Percentiles rank a stretch among this genome's conserved stretches.
Conservation (phyloP, 2,329 filamentous ascomycete species). For the Emydomyces testavorans region DNA sequence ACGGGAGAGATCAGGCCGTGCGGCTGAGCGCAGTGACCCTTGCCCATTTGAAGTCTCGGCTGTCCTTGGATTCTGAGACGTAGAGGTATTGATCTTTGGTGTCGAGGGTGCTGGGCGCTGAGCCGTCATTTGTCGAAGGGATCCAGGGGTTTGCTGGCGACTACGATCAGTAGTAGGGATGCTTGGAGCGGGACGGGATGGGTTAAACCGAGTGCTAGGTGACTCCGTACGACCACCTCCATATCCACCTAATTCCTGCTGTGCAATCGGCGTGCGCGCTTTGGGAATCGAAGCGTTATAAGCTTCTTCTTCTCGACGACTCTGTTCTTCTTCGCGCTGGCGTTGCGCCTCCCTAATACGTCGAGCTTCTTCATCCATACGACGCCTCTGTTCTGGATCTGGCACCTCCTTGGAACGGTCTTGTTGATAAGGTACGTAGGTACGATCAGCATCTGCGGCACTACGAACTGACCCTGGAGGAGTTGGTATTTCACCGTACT, state of each 20-base stretch:
- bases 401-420: slow-evolving; percentile 48
- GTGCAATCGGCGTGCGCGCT: slow-evolving; percentile 64
- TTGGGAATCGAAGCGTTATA: slow-evolving; percentile 87
- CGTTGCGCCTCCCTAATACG: slow-evolving; percentile 29
- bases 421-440: slow-evolving; percentile 34
- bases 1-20: slow-evolving; percentile 25
- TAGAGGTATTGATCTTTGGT: slow-evolving; percentile 30
- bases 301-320: slow-evolving; percentile 64
- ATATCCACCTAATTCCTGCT: slow-evolving; percentile 77
- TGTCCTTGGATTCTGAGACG: slow-evolving; percentile 19
- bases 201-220: slow-evolving; percentile 61
- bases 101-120: slow-evolving; percentile 75
- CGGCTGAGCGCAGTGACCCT: slow-evolving; percentile 27
- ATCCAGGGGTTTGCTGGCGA: slow-evolving; percentile 39
- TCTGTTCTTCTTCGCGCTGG: slow-evolving; percentile 45
- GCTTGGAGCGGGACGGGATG: slow-evolving; percentile 70
- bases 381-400: slow-evolving; percentile 38
- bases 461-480: slow-evolving; percentile 32
- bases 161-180: slow-evolving; percentile 48
- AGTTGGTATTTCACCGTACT: slow-evolving; percentile 22
- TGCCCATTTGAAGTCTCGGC: slow-evolving; percentile 23
- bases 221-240: slow-evolving; percentile 43
- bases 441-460: slow-evolving; percentile 48
- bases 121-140: slow-evolving; percentile 49
- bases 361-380: slow-evolving; percentile 45